A percentile compares a stretch with the other conserved stretches of the same genome.
These are phyloP conservation scores for Termitomyces sp. DNA, from an alignment of 1,284 basidiomycete genomes.

Conservation along the genomic window DNA sequence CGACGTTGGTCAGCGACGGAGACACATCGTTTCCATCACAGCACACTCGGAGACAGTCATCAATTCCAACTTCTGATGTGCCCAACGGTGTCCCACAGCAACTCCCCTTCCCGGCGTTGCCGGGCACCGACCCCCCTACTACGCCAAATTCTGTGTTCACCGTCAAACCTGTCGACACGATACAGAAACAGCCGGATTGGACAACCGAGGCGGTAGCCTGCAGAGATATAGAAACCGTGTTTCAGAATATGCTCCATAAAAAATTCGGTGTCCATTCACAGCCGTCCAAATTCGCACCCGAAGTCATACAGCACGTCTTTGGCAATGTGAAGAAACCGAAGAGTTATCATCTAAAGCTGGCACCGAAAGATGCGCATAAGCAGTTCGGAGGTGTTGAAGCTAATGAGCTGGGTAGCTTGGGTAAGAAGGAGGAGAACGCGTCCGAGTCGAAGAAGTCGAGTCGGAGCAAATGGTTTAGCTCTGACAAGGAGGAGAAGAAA, in stretches of 20 bases:
- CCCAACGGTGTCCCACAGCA: background rate
- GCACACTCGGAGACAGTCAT: slow-evolving; percentile 5
- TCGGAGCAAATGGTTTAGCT: slow-evolving; percentile 27
- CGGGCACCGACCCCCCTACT: slow-evolving; percentile 1
- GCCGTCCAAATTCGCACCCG: slow-evolving; percentile 40
- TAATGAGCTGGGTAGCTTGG: background rate
- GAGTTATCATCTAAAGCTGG: slow-evolving; percentile 50
- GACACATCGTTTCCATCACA: slow-evolving; percentile 12
- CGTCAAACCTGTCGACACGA: slow-evolving; percentile 7
- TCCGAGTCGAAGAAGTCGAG: slow-evolving; percentile 21
- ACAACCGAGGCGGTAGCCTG: slow-evolving; percentile 29
- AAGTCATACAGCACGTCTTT: slow-evolving; percentile 43
- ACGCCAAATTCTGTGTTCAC: slow-evolving; percentile 12
- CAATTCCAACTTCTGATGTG: background rate
- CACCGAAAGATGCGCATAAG: slow-evolving; percentile 34
- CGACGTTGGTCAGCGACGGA: slow-evolving; percentile 24
- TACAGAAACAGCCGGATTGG: slow-evolving; percentile 27
- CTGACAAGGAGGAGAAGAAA: slow-evolving; percentile 28
- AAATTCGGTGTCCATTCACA: slow-evolving; percentile 44
- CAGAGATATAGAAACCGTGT: slow-evolving; percentile 43
- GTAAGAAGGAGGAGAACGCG: slow-evolving; percentile 19
- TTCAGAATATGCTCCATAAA: slow-evolving; percentile 46
- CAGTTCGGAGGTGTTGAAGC: slow-evolving; percentile 1
- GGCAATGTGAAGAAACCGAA: slow-evolving; percentile 34
- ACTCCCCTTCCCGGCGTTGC: background rate